These are phyloP conservation scores for Ophiostoma australiae DNA, from an alignment of 2,329 filamentous ascomycete genomes.

Conservation along the genomic window DNA sequence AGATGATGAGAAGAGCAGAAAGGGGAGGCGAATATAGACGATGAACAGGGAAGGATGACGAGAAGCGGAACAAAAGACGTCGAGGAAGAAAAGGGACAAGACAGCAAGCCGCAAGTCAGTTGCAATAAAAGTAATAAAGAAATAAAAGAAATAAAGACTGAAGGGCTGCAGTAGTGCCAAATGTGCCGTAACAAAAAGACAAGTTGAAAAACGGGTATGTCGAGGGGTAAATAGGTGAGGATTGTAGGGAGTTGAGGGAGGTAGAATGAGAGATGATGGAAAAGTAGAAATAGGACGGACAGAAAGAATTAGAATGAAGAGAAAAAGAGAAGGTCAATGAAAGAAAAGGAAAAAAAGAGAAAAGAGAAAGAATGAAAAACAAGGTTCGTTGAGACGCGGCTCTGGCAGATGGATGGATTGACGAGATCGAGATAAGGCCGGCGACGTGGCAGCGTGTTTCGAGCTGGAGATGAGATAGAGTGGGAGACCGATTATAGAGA, in stretches of 20 bases:
- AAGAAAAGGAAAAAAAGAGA: not conserved
- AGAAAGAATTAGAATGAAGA: not conserved
- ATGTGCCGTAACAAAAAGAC: constrained; percentile 9
- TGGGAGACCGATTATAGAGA: not conserved
- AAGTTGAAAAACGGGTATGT: constrained; percentile 10
- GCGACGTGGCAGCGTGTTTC: constrained; percentile 6
- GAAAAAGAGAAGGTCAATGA: not conserved
- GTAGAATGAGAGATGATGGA: not conserved
- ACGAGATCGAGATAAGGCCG: not conserved
- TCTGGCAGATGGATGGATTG: not conserved
- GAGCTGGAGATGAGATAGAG: not conserved
- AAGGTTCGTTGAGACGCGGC: not conserved
- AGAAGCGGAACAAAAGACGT: not conserved
- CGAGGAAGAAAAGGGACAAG: not conserved
- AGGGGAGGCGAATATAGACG: not conserved
- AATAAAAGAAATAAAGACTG: constrained; percentile 6
- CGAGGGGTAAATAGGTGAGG: not conserved
- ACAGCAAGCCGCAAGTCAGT: not conserved
- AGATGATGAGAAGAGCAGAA: not conserved
- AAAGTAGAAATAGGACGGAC: not conserved
- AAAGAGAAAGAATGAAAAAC: not conserved
- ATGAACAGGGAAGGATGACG: not conserved
- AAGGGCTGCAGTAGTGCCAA: constrained; percentile 21
- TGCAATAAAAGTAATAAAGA: constrained; percentile 9
- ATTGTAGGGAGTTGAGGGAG: not conserved